Base-by-base conservation (phyloP, 345 rosid species). In the Acer yangbiense region DNA sequence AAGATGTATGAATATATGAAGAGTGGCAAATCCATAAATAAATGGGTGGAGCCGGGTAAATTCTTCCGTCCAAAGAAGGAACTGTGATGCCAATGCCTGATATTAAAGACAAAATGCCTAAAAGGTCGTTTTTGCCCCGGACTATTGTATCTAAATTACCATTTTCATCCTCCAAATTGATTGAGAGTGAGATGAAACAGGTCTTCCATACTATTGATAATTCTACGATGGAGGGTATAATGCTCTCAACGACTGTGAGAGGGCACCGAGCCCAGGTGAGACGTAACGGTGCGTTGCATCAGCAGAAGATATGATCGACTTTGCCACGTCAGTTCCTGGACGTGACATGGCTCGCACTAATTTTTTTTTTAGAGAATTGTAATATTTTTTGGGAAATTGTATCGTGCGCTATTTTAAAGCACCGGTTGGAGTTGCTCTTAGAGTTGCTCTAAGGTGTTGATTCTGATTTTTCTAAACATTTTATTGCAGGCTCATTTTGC, bases 81-180 rank as follows among this genome's bases (percentile, higher is more conserved):
- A 86, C 83, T 0, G 55, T 76, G 4, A 88, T 92, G 90, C 89
- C 89, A 29, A 87, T 94, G 95, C 95, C 32, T 29, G 27, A 25
- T 25, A 25, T 25, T 25, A 25, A 29, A 29, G 32, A 94, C 80
- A 91, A 87, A 80, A 91, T 92, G 97, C 98, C 98, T 20, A 65
- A 80, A 77, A 91, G 97, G 88, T 86, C 95, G 54, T 92, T 94
- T 89, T 81, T 92, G 63, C 97, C 98, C 80, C 90, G 91, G 12
- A 65, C 79, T 3, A 87, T 94, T 23, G 43, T 76, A 18, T 84
- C 90, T 0, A 87, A 89, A 35, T 48, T 92, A 65, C 95, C 97
- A 2, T 88, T 91, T 73, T 86, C 97, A 5, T 75, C 90, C 7
- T 54, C 85, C 0, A 46, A 74, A 52, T 65, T 83, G 1, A 13